phyloP scores from a whole-genome alignment of 495 filamentous ascomycete species.

The Aspergillus incahuasiensis region DNA sequence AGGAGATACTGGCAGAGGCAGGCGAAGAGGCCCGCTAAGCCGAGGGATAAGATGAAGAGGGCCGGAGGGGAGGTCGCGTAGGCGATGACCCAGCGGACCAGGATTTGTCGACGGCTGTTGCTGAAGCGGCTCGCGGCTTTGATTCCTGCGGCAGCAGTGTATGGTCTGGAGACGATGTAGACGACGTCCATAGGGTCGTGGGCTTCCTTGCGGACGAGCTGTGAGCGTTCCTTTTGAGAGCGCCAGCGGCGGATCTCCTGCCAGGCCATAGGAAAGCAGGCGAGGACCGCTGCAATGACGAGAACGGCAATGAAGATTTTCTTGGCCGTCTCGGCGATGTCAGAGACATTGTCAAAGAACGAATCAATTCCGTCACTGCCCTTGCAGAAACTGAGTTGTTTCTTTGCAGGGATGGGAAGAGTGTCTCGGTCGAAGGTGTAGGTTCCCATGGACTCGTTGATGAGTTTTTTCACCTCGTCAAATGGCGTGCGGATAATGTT shows the following conservation, averaged over 20 bases:
- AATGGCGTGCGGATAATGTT: conserved; percentile 72
- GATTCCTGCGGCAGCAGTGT: conserved; percentile 65
- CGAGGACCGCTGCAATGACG: conserved; percentile 62
- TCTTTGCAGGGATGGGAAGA: conserved; percentile 76
- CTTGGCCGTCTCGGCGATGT: conserved; percentile 56
- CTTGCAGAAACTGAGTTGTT: conserved; percentile 81
- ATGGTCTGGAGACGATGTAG: conserved; percentile 78
- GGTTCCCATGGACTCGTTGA: conserved; percentile 59
- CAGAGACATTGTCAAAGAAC: conserved; percentile 72
- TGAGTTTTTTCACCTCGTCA: conserved; percentile 62
- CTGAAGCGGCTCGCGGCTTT: conserved; percentile 65
- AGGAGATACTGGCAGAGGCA: conserved; percentile 84
- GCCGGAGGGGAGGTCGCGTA: conserved; percentile 83
- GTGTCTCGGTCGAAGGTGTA: conserved; percentile 73
- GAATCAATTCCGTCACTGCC: conserved; percentile 75
- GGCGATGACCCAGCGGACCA: conserved; percentile 79
- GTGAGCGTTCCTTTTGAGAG: conserved; percentile 61
- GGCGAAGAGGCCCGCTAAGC: conserved; percentile 75
- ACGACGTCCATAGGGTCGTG: conserved; percentile 83
- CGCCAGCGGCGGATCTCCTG: conserved; percentile 77
- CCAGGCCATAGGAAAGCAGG: conserved; percentile 70
- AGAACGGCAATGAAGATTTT: conserved; percentile 72
- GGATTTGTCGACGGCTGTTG: conserved; percentile 59
- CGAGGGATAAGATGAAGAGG: conserved; percentile 81
- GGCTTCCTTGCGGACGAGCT: conserved; percentile 58